Conservation (phyloP, 2,329 filamentous ascomycete species). For the Fusarium globosum region DNA sequence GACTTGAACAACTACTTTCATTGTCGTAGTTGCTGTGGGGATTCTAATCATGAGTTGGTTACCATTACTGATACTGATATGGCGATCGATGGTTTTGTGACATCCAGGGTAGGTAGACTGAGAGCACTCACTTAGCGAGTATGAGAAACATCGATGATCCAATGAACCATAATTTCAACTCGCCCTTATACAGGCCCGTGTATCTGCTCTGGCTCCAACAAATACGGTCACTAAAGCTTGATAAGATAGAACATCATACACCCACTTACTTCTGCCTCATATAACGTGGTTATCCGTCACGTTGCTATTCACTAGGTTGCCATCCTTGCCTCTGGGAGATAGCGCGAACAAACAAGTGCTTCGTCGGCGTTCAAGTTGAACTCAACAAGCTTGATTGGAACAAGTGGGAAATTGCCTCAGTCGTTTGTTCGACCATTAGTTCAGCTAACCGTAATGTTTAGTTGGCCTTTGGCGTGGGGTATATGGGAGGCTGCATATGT, state of each 20-base stretch:
- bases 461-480: not conserved
- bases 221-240: not conserved
- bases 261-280: fast-evolving
- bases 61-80: not conserved
- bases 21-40: not conserved
- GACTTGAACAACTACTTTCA: not conserved
- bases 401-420: fast-evolving
- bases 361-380: not conserved
- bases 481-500: not conserved
- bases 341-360: not conserved
- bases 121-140: not conserved
- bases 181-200: not conserved
- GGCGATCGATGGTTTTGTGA: not conserved
- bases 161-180: not conserved
- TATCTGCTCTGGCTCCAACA: not conserved
- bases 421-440: not conserved
- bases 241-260: no score
- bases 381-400: not conserved
- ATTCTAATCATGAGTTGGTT: no score
- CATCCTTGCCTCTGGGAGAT: no score
- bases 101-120: not conserved
- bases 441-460: fast-evolving
- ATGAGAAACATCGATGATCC: not conserved
- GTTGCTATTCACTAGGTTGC: no score
- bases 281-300: no score